Evolutionary conservation across 176 grass and related monocot genomes (phyloP), one percentile per base, ranked within the genome.

Genomic region (Paspalum vaginatum): DNA sequence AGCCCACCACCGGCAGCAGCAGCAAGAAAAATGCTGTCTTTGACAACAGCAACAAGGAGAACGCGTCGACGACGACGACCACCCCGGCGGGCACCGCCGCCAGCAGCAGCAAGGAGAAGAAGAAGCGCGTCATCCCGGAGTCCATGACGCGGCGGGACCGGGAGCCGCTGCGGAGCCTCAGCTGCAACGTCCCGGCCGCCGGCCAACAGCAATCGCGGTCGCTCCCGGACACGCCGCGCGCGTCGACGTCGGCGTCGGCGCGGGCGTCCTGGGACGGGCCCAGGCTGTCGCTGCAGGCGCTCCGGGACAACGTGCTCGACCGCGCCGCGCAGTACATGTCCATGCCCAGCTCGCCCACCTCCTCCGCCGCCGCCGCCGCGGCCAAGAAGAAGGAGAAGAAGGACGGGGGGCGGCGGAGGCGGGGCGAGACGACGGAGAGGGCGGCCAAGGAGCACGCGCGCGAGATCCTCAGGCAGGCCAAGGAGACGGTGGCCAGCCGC

Each of bases 401-500:
- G 5, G 3, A n/a, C 12, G 20, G 15, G 14, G 66, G 81, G 16
- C 22, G 22, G 1, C 18, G 57, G 1, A 65, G 79, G 4, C 68
- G 79, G n/a, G 89, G 91, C 46, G 84, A 49, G 17, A 65, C 4
- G 25, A 51, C 68, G 41, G 84, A 49, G 17, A 65, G 4, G 25
- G 60, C 68, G 41, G 77, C 85, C 53, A 86, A 79, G 61, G 78
- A 94, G 50, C 73, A 86, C 49, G 86, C 44, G 7, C 82, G 80
- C 43, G 94, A 97, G 88, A 88, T 91, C 57, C 81, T 89, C 7
- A 79, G 84, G 84, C 90, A 93, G 22, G 87, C 91, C 81, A 93
- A 93, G 92, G 86, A 95, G 79, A 89, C 66, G 16, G 76, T 95
- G 44, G 72, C 60, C 51, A 92, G 50, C 22, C 84, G 83, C 76